Evolutionary conservation across 192 early-diverging fungal species (phyloP).

Genomic region (Podila clonocystis): DNA sequence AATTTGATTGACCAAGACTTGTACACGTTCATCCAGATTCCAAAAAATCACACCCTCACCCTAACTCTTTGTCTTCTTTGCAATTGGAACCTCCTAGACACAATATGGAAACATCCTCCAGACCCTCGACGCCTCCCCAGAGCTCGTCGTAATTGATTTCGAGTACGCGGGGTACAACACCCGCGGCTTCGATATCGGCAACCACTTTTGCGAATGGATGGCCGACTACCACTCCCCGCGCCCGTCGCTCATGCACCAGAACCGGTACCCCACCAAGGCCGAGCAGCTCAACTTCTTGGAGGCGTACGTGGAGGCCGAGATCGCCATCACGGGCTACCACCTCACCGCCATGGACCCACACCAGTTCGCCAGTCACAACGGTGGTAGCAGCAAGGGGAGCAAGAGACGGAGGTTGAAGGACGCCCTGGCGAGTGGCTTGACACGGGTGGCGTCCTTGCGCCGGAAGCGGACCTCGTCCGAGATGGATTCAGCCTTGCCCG

Average conservation of each 20-base stretch:
- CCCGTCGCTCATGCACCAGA: constrained; percentile 54
- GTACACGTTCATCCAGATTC: no score
- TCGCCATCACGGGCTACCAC: constrained; percentile 52
- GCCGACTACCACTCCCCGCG: constrained; percentile 75
- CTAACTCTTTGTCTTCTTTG: neutral
- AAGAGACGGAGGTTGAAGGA: no score
- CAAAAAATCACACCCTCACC: neutral
- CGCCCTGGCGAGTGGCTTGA: no score
- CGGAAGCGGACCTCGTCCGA: no score
- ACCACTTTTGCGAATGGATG: constrained; percentile 89
- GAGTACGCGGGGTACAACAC: constrained; percentile 87
- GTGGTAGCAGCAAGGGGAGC: no score
- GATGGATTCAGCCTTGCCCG: no score
- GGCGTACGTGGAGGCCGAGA: constrained; percentile 69
- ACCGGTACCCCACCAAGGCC: constrained; percentile 61
- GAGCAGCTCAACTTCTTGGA: constrained; percentile 70
- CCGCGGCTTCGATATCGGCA: constrained; percentile 82
- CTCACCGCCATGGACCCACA: constrained; percentile 24
- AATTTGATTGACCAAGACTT: no score
- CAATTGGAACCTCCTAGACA: constrained; percentile 46
- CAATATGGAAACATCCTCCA: constrained; percentile 92
- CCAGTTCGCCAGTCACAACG: no score
- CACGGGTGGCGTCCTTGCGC: no score
- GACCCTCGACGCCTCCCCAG: constrained; percentile 55
- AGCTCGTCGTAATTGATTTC: constrained; percentile 82